These are phyloP conservation scores for Nemania serpens DNA, from an alignment of 2,329 filamentous ascomycete genomes.

Conservation along the genomic window DNA sequence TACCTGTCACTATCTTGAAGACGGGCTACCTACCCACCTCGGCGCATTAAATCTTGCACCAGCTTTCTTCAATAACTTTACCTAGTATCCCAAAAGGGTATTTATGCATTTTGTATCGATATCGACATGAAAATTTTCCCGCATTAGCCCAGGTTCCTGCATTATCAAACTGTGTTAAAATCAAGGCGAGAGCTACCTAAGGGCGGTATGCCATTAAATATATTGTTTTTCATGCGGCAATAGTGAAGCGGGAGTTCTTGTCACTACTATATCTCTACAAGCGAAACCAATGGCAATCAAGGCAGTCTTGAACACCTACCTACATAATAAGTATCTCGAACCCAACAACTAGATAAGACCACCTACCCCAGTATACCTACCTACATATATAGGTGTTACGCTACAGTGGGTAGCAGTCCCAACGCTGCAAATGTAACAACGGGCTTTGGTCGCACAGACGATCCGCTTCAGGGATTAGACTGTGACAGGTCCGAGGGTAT, in stretches of 20 bases:
- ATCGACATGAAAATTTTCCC: conserved; percentile 1
- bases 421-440: conserved; percentile 14
- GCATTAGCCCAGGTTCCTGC: neutral
- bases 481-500: conserved; percentile 3
- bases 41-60: neutral
- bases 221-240: conserved; percentile 1
- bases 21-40: neutral
- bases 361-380: neutral
- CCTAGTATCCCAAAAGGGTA: neutral
- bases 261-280: neutral
- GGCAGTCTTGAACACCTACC: neutral
- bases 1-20: neutral
- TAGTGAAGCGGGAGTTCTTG: conserved; percentile 5
- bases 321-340: neutral
- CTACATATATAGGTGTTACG: neutral
- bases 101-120: conserved; percentile 5
- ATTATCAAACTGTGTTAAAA: neutral
- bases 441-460: conserved; percentile 20
- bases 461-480: conserved; percentile 21
- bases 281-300: conserved; percentile 11
- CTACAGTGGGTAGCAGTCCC: neutral
- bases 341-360: conserved; percentile 8
- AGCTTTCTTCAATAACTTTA: neutral
- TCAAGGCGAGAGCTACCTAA: neutral
- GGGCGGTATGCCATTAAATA: neutral